These are phyloP conservation scores for Dalbergia cochinchinensis DNA, from an alignment of 306 rosid species.

Conservation along the genomic window DNA sequence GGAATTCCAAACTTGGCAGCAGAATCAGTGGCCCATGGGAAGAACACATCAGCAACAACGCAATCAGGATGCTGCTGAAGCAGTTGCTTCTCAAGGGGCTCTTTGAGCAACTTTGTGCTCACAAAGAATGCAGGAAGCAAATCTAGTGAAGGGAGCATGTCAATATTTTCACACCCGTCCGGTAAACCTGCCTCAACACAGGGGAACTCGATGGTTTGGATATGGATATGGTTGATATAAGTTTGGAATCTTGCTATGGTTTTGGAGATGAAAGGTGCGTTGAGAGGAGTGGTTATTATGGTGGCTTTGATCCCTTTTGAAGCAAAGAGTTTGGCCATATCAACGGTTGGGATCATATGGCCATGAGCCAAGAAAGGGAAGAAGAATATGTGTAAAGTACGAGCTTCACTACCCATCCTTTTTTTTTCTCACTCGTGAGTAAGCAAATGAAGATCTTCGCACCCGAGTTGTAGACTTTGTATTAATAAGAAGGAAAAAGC, in stretches of 20 bases:
- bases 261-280: conserved; percentile 47
- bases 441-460: neutral
- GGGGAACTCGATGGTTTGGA: conserved; percentile 47
- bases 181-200: conserved; percentile 43
- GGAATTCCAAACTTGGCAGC: conserved; percentile 52
- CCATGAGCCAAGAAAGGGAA: conserved; percentile 59
- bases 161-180: conserved; percentile 42
- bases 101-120: conserved; percentile 37
- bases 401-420: neutral
- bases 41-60: conserved; percentile 40
- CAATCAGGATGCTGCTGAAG: conserved; percentile 28
- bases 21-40: conserved; percentile 49
- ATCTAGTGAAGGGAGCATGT: conserved; percentile 31
- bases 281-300: conserved; percentile 55
- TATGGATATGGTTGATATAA: neutral
- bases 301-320: conserved; percentile 47
- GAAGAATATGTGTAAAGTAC: conserved; percentile 33
- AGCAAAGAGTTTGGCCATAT: conserved; percentile 57
- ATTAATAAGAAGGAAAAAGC: too few relatives aligned
- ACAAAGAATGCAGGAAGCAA: neutral
- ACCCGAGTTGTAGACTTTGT: conserved; percentile 8
- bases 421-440: too few relatives aligned
- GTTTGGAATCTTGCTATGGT: conserved; percentile 1
- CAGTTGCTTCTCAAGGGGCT: conserved; percentile 41
- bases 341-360: conserved; percentile 50